These are phyloP conservation scores for Colletotrichum euphorbiae DNA, from an alignment of 2,329 filamentous ascomycete species.

Conservation along the genomic window DNA sequence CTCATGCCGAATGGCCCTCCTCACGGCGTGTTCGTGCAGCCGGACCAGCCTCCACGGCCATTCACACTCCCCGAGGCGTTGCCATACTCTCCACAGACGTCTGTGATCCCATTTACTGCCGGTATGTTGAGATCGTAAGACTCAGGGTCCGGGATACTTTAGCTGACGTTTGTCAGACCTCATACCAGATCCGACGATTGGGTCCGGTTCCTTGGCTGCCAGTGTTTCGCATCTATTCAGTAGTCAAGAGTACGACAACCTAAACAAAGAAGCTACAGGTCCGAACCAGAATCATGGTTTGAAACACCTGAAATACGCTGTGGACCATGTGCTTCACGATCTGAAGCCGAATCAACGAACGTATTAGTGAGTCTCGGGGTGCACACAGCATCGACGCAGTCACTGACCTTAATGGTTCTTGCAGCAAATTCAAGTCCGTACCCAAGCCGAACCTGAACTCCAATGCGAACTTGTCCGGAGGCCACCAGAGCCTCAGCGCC, in stretches of 20 bases:
- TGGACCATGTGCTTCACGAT: slow-evolving; percentile 80
- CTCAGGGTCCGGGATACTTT: neutral
- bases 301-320: slow-evolving; percentile 70
- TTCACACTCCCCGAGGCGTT: slow-evolving; percentile 80
- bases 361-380: slow-evolving; percentile 66
- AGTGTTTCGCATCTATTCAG: slow-evolving; percentile 64
- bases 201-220: slow-evolving; percentile 64
- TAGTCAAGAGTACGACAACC: slow-evolving; percentile 68
- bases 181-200: slow-evolving; percentile 73
- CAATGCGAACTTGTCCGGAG: slow-evolving; percentile 41
- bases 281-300: slow-evolving; percentile 66
- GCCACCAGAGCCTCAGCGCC: slow-evolving; percentile 48
- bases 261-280: slow-evolving; percentile 77
- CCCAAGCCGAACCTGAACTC: slow-evolving; percentile 50
- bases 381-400: neutral
- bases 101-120: slow-evolving; percentile 81
- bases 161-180: slow-evolving; percentile 60
- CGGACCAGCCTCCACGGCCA: slow-evolving; percentile 49
- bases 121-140: slow-evolving; percentile 61
- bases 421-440: slow-evolving; percentile 69
- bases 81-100: slow-evolving; percentile 85
- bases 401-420: slow-evolving; percentile 44
- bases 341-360: slow-evolving; percentile 78
- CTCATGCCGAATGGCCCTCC: slow-evolving; percentile 32
- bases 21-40: slow-evolving; percentile 38